These are phyloP conservation scores for Arthrinium phaeospermum DNA, from an alignment of 2,329 filamentous ascomycete genomes.

Conservation along the genomic window DNA sequence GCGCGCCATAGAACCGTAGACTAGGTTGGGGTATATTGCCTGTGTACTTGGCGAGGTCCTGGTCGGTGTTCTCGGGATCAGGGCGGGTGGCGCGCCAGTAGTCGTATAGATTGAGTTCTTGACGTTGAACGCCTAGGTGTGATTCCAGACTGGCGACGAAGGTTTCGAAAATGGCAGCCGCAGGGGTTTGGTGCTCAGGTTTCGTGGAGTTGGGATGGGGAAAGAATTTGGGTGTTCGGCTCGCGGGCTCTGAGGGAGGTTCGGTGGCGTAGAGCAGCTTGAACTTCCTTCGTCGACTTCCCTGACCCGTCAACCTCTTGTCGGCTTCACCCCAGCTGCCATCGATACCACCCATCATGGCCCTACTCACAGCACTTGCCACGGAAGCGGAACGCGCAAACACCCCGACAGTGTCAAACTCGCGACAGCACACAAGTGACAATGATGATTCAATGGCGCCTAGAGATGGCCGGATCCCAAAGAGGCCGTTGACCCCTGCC, in stretches of 20 bases:
- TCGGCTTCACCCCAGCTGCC: background rate
- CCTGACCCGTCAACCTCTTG: background rate
- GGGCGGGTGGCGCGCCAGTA: constrained; percentile 28
- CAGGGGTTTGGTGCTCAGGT: constrained; percentile 5
- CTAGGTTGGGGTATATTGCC: constrained; percentile 27
- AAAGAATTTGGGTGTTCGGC: constrained; percentile 27
- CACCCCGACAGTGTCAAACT: constrained; percentile 26
- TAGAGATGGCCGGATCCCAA: constrained; percentile 27
- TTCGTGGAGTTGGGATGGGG: background rate
- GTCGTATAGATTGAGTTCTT: constrained; percentile 25
- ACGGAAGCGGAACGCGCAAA: constrained; percentile 28
- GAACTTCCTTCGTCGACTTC: background rate
- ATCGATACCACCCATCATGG: constrained; percentile 18
- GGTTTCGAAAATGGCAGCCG: constrained; percentile 22
- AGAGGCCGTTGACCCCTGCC: constrained; percentile 29
- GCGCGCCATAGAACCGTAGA: constrained; percentile 24
- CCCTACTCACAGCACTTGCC: constrained; percentile 19
- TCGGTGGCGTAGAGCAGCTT: constrained; percentile 29
- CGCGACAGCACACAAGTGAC: constrained; percentile 21
- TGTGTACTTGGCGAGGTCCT: constrained; percentile 26
- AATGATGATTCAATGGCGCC: constrained; percentile 20
- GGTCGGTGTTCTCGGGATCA: background rate
- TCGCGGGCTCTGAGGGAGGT: background rate
- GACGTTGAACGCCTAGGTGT: constrained; percentile 23
- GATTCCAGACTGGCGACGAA: constrained; percentile 25